phyloP scores from a whole-genome alignment of 768 basidiomycete species.

The Tylopilus plumbeoviolaceoides region DNA sequence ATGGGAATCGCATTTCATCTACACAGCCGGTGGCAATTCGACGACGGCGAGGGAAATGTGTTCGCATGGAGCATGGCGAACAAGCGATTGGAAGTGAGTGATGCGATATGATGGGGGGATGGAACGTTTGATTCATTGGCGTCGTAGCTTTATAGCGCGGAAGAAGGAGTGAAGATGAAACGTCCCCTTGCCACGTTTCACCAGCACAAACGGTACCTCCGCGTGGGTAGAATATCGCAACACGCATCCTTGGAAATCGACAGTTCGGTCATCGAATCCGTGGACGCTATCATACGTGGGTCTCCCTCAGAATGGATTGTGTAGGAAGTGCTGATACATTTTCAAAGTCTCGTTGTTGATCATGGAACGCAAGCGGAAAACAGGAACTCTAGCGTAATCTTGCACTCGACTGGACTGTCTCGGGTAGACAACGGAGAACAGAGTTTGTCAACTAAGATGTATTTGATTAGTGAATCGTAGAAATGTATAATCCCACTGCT shows the following conservation, averaged over 20 bases:
- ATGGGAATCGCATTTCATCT: neutral
- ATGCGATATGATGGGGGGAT: neutral
- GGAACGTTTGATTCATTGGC: neutral
- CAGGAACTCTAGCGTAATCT: slow-evolving; percentile 7
- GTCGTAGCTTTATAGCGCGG: slow-evolving; percentile 25
- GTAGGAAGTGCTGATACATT: no score
- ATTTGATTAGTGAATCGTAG: slow-evolving; percentile 6
- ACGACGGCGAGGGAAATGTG: slow-evolving; percentile 20
- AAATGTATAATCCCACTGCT: neutral
- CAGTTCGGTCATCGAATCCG: no score
- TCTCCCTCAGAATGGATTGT: slow-evolving; percentile 30
- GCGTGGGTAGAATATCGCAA: no score
- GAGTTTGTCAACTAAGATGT: slow-evolving; percentile 13
- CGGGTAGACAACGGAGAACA: neutral
- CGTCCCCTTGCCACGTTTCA: slow-evolving; percentile 34
- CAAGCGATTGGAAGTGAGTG: slow-evolving; percentile 11
- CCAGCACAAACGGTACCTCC: slow-evolving; percentile 32
- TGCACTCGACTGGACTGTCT: no score
- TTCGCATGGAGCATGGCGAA: slow-evolving; percentile 18
- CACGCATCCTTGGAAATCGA: no score
- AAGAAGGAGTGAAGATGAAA: slow-evolving; percentile 23
- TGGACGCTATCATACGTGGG: slow-evolving; percentile 36
- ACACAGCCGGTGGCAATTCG: slow-evolving; percentile 23
- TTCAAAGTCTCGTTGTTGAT: no score
- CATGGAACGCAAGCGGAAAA: no score